phyloP scores from a whole-genome alignment of 1,139 yeast genomes.

The Candida glucosophila region DNA sequence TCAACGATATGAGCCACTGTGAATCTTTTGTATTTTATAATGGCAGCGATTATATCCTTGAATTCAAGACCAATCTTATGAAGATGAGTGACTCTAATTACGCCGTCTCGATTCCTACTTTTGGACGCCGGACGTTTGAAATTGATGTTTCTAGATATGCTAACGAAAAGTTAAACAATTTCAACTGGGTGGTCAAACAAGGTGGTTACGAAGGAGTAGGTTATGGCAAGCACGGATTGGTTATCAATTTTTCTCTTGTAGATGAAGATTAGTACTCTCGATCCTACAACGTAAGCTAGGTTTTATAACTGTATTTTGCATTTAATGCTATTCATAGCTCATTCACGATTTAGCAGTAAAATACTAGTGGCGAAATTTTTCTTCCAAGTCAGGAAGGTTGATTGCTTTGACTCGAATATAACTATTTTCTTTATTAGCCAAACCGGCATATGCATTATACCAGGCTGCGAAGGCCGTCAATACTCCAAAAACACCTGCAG shows the following conservation, averaged over 20 bases:
- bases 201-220: constrained; percentile 33
- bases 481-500: constrained; percentile 79
- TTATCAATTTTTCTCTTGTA: constrained; percentile 30
- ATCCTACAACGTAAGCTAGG: too few relatives aligned
- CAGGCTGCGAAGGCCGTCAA: constrained; percentile 73
- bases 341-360: too few relatives aligned
- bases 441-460: constrained; percentile 91
- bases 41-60: constrained; percentile 18
- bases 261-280: constrained; percentile 16
- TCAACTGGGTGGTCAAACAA: constrained; percentile 35
- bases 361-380: too few relatives aligned
- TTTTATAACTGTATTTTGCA: too few relatives aligned
- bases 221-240: constrained; percentile 26
- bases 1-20: constrained; percentile 20
- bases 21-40: constrained; percentile 23
- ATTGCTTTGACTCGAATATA: constrained; percentile 52
- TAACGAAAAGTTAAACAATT: constrained; percentile 33
- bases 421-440: constrained; percentile 64
- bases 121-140: constrained; percentile 29
- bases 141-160: constrained; percentile 32
- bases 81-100: constrained; percentile 35
- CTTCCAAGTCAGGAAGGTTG: constrained; percentile 34
- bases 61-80: constrained; percentile 33
- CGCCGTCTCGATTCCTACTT: constrained; percentile 34
- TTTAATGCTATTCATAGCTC: too few relatives aligned